A percentile compares a stretch with the other conserved stretches of the same genome.
Conservation (phyloP, 768 basidiomycete genomes). For the Rhodotorula diobovata region DNA sequence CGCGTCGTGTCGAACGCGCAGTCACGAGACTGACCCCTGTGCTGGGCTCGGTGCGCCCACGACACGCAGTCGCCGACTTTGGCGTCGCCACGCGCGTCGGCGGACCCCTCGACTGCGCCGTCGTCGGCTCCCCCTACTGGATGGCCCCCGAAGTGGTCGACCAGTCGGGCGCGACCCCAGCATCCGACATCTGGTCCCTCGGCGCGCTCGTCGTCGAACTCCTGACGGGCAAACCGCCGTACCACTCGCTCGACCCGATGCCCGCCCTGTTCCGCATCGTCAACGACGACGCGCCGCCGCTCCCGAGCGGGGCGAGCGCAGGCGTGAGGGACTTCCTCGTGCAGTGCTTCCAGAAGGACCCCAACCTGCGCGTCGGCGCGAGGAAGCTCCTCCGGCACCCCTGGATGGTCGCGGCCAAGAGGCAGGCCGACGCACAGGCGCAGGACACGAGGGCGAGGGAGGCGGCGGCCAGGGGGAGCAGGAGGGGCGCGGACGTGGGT, state of each 20-base stretch:
- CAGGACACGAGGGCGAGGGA: conserved; percentile 41
- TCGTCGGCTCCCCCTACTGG: conserved; percentile 98
- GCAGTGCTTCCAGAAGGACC: conserved; percentile 97
- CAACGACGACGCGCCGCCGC: conserved; percentile 93
- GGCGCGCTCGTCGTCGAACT: conserved; percentile 98
- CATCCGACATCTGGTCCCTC: conserved; percentile 86
- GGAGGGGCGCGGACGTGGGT: not conserved
- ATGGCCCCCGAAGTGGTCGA: conserved; percentile 99
- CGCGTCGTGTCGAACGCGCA: too few species aligned
- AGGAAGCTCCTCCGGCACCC: conserved; percentile 87
- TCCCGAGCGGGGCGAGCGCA: conserved; percentile 90
- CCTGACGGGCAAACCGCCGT: conserved; percentile 84
- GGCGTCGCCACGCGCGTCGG: conserved; percentile 82
- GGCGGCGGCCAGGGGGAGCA: not conserved
- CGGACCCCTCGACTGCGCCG: conserved; percentile 75
- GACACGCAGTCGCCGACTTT: conserved; percentile 77
- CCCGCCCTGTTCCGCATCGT: conserved; percentile 97
- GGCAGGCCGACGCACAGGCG: conserved; percentile 51
- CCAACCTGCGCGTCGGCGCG: conserved; percentile 86
- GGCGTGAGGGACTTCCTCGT: conserved; percentile 92
- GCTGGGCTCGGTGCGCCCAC: too few species aligned
- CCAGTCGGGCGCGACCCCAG: conserved; percentile 91
- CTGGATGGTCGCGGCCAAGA: conserved; percentile 87
- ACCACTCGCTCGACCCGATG: conserved; percentile 94
- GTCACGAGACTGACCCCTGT: too few species aligned